Evolutionary conservation across 768 basidiomycete genomes (phyloP).

Genomic region (Epithele typhae): DNA sequence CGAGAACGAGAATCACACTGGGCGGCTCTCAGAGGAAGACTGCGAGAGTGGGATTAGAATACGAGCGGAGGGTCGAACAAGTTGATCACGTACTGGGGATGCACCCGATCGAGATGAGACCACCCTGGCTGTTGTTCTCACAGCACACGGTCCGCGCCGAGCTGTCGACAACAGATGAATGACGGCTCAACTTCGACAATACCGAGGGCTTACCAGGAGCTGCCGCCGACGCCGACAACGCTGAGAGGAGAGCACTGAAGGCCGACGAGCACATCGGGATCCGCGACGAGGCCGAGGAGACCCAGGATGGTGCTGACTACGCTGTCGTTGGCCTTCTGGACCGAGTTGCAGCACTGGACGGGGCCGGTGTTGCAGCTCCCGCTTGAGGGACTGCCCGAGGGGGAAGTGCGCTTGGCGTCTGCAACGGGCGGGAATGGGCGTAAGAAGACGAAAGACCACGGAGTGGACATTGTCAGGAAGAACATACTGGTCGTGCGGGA

Average conservation of each 20-base stretch:
- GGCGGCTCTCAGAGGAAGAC: conserved; percentile 14
- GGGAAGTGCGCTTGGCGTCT: conserved; percentile 11
- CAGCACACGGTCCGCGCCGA: conserved; percentile 24
- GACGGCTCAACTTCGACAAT: too few relatives aligned
- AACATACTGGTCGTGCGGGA: conserved; percentile 8
- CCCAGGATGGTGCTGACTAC: conserved; percentile 16
- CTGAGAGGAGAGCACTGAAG: conserved; percentile 17
- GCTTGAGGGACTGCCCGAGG: conserved; percentile 10
- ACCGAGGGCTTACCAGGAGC: conserved; percentile 14
- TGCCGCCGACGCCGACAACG: conserved; percentile 14
- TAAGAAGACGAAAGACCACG: neutral
- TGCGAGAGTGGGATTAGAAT: neutral
- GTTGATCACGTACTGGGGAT: conserved; percentile 16
- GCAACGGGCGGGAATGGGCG: neutral
- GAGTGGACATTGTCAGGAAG: neutral
- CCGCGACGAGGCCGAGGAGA: conserved; percentile 9
- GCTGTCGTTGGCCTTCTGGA: conserved; percentile 12
- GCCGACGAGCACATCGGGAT: conserved; percentile 18
- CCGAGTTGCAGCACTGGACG: conserved; percentile 29
- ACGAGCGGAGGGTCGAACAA: neutral
- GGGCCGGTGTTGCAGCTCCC: conserved; percentile 27
- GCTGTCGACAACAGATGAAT: conserved; percentile 6
- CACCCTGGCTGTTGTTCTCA: conserved; percentile 23
- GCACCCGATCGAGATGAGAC: conserved; percentile 25
- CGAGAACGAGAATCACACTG: too few relatives aligned